phyloP scores from a whole-genome alignment of 2,329 filamentous ascomycete species.

The Talaromyces sp. region DNA sequence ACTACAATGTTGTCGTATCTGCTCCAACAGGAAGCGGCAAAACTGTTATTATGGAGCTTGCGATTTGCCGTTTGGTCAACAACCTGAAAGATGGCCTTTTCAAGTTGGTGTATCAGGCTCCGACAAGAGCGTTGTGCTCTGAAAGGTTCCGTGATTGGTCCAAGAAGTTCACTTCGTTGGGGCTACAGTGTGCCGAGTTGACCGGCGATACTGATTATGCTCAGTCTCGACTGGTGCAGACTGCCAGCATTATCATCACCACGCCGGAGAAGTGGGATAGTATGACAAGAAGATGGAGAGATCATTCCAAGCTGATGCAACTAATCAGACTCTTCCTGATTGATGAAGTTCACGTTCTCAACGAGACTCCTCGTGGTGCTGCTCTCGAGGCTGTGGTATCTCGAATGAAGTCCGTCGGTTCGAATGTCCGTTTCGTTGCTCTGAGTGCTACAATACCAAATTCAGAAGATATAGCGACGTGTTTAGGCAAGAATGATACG shows the following conservation, averaged over 20 bases:
- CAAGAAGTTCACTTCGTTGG: conserved; percentile 66
- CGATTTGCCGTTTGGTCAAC: conserved; percentile 68
- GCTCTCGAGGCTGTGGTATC: conserved; percentile 81
- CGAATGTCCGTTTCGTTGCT: conserved; percentile 73
- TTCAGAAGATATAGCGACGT: conserved; percentile 72
- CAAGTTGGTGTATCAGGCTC: conserved; percentile 82
- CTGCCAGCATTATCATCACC: conserved; percentile 77
- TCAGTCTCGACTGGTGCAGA: conserved; percentile 66
- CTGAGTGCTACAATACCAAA: conserved; percentile 83
- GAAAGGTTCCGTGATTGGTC: conserved; percentile 76
- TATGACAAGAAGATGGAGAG: conserved; percentile 81
- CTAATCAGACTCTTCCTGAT: conserved; percentile 78
- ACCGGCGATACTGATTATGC: conserved; percentile 73
- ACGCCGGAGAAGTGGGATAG: conserved; percentile 93
- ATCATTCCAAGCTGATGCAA: conserved; percentile 70
- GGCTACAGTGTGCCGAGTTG: conserved; percentile 69
- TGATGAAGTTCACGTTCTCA: conserved; percentile 84
- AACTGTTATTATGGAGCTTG: conserved; percentile 75
- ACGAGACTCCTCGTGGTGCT: conserved; percentile 70
- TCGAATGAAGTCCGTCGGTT: conserved; percentile 77
- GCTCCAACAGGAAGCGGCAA: conserved; percentile 85
- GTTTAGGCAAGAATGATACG: conserved; percentile 66
- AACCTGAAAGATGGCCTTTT: conserved; percentile 58
- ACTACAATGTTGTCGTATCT: conserved; percentile 74
- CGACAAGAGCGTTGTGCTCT: conserved; percentile 76